Evolutionary conservation across 2,329 filamentous ascomycete species (phyloP), one percentile per base, ranked within the genome.

Genomic region (Ramichloridium luteum): DNA sequence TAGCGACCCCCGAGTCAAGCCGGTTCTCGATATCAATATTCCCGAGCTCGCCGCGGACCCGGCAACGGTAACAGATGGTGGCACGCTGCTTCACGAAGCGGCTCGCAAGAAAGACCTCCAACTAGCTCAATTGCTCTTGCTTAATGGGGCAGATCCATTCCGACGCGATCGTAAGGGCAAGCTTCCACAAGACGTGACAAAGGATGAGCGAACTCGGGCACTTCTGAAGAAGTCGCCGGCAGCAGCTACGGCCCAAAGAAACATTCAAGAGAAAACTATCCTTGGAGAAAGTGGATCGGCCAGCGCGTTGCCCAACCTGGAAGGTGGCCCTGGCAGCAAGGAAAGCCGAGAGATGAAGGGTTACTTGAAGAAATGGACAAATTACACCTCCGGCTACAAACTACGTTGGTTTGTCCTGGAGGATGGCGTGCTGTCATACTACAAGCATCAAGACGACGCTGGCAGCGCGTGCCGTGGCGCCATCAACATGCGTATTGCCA

Each of bases 301-400:
- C 9, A 43, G 43, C 44, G 43, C 39, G 11, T 27, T 39, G 6
- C 36, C 49, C n/a, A 37, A 32, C 4, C 57, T 56, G 1, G 72
- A 75, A 22, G 56, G 57, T 29, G 62, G 66, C 11, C 57, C 72
- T 36, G 80, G 80, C 15, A 79, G 80, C 11, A 85, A 88, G 44
- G 90, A 98, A 51, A 80, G 82, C 12, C 72, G 86, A 28, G 88
- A 96, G 59, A 96, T 98, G 82, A 94, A 93, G 62, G 90, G 90
- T 5, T 98, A 96, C 55, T 66, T 98, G 35, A 96, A 94, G 62
- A 98, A 98, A 57, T 98, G 90, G 90, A 98, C 90, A 28, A 98
- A 98, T 55, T 98, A 98, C 55, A 86, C 88, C 13, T 86, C 82
- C 53, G 90, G 90, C 6, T 98, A 94, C 62, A 93, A 98, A 61